Base-by-base conservation (phyloP, 805 yeast species). In the Metschnikowia dekortorum region DNA sequence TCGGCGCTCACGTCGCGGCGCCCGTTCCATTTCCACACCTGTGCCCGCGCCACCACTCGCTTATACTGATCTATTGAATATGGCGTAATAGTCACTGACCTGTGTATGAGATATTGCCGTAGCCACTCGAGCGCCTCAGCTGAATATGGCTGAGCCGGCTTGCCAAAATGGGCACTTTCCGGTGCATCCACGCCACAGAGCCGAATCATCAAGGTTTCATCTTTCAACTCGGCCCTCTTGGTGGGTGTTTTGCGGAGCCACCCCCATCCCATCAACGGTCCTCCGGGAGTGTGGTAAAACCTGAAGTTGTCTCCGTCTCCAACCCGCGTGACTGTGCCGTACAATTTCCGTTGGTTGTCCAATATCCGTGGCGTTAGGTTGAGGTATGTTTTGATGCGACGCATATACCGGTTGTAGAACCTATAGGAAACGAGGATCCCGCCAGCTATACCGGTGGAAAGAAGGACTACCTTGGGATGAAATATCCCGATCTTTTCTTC, bases 281-380 rank as follows among this genome's bases (percentile, higher is more conserved):
- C 98, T 3, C 98, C 98, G 0, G 99, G 99, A 0, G 95, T 83
- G 64, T 94, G 99, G 62, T 76, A 94, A 55, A 94, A 81, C 52
- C 91, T 87, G 68, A 94, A 92, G 65, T 92, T 92, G 65, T 94
- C 99, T 13, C 96, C 97, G 66, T 91, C 98, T 0, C 97, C 97
- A 0, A 91, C 98, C 2, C 94, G 74, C 0, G 96, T 87, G 4
- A 91, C 97, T 53, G 76, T 76, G 0, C 98, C 98, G 50, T 66
- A 67, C 11, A 73, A 57, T 26, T 55, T 54, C 3, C 62, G 60
- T 14, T 61, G 57, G 11, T 56, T 59, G 35, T 68, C 69, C 14
- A 73, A 54, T 13, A 70, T 66, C 14, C 60, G 53, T 8, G 76
- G 67, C 1, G 76, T 68, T 30, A 73, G 54, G 54, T 71, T 74